These are phyloP conservation scores for Arctium minus DNA, from an alignment of 129 eudicot genomes.

Conservation along the genomic window DNA sequence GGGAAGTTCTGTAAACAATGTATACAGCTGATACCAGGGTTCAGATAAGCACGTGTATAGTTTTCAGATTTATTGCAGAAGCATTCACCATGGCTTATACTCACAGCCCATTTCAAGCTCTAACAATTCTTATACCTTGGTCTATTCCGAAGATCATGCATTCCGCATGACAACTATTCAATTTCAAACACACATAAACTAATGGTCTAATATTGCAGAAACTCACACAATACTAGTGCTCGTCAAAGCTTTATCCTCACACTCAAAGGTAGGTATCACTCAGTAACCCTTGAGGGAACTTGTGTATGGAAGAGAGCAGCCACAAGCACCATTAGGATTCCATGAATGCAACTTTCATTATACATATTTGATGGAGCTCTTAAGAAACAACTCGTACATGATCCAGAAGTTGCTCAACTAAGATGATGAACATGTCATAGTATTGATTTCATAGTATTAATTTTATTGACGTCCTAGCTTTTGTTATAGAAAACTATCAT, in stretches of 20 bases:
- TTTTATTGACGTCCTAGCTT: background rate
- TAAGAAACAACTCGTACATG: background rate
- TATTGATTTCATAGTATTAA: background rate
- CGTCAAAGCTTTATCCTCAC: background rate
- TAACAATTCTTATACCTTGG: too few species aligned
- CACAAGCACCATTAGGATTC: background rate
- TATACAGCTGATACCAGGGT: too few species aligned
- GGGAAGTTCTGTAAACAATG: too few species aligned
- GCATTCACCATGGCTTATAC: too few species aligned
- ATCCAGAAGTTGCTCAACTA: background rate
- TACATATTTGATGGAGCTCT: background rate
- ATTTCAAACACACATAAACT: too few species aligned
- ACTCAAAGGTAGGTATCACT: background rate
- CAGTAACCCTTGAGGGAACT: background rate
- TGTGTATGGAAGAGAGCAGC: background rate
- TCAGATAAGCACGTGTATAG: too few species aligned
- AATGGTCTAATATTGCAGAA: background rate
- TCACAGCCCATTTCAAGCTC: too few species aligned
- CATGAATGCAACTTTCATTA: background rate
- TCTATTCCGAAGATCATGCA: background rate
- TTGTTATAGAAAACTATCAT: background rate
- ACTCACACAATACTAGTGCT: background rate
- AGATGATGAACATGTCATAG: background rate
- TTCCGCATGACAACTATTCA: background rate
- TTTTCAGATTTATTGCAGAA: too few species aligned